Base-by-base conservation (phyloP, 345 rosid species). In the Acer saccharum region DNA sequence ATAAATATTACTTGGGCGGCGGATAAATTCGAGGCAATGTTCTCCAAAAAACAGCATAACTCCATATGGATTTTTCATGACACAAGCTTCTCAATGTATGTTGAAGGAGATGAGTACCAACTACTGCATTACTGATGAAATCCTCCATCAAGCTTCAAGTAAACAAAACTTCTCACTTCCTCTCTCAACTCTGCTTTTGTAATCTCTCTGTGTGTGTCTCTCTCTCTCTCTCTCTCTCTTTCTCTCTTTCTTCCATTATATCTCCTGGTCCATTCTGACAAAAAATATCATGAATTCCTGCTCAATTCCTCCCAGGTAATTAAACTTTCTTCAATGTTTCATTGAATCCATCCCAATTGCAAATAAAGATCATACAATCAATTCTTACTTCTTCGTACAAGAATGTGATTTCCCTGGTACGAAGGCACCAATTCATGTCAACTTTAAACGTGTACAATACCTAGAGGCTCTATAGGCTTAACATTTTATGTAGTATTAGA, bases 51-150 rank as follows among this genome's bases (percentile, higher is more conserved):
- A 72, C 65, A 39, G 76, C 76, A 35, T 72, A 72, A 72, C 29
- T 13, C 76, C 76, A 72, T 20, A 10, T 18, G 35, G 76, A 73
- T 32, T 43, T 61, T 73, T 61, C 41, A 12, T 7, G 20, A 21
- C 76, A 73, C 54, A 73, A 35, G 76, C 67, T 60, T 73, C 76
- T 73, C 68, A 73, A 21, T 73, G 76, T 58, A 20, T 73, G 76
- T 39, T 73, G 68, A 60, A 73, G 76, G 27, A 73, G 67, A 73
- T 54, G 62, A 50, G 61, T 16, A 29, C 39, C 76, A 12, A 14
- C 20, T 60, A 60, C 35, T 5, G 67, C 41, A 20, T 14, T 71
- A 32, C 60, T 60, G 32, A 41, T 13, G 52, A 12, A 60, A 6
- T 60, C 66, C 29, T 43, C 68, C 67, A 73, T 73, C 67, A 61